These are phyloP conservation scores for Bremia lactucae DNA, from an alignment of 352 stramenopile genomes.

Conservation along the genomic window DNA sequence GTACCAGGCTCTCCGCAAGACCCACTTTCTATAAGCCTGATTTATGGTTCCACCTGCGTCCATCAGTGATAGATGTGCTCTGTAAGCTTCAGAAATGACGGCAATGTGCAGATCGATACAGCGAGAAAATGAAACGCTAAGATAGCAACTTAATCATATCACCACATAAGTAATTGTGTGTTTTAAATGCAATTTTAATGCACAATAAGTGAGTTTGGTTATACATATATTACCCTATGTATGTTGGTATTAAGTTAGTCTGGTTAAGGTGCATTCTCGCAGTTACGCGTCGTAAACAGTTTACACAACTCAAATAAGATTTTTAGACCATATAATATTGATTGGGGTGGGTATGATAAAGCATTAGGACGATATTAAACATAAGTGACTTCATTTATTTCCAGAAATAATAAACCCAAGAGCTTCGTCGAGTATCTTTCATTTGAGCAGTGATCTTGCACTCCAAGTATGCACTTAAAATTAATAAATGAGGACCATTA, in stretches of 20 bases:
- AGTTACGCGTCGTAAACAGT: no score
- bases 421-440: constrained; percentile 40
- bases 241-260: no score
- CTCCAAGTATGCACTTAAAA: no score
- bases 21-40: constrained; percentile 62
- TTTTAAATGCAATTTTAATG: no score
- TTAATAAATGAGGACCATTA: no score
- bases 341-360: constrained; percentile 55
- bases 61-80: constrained; percentile 12
- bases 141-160: no score
- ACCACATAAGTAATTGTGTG: constrained; percentile 16
- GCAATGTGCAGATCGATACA: constrained; percentile 13
- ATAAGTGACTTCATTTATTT: constrained; percentile 34
- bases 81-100: constrained; percentile 16
- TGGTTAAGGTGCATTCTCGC: no score
- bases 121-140: constrained; percentile 14
- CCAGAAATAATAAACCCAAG: constrained; percentile 48
- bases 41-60: constrained; percentile 5
- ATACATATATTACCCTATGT: no score
- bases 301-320: no score
- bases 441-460: constrained; percentile 30
- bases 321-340: no score
- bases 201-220: no score
- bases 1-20: constrained; percentile 83
- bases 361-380: constrained; percentile 40